These are phyloP conservation scores for Fulvia fulva DNA, from an alignment of 2,329 filamentous ascomycete genomes.

Conservation along the genomic window DNA sequence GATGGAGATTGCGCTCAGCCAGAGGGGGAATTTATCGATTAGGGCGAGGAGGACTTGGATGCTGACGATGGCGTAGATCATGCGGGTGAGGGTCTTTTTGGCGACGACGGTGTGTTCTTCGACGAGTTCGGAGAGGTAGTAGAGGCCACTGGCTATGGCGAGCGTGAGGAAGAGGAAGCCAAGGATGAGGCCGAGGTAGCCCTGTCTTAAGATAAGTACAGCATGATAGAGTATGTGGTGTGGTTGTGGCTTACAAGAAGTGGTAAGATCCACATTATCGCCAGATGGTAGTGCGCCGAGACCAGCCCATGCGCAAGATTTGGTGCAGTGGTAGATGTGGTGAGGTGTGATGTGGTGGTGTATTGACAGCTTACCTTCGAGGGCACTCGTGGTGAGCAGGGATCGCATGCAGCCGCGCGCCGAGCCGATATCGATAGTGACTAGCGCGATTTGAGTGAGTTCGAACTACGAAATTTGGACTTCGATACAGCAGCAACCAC, in stretches of 20 bases:
- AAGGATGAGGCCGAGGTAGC: conserved; percentile 79
- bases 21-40: conserved; percentile 80
- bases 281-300: background rate
- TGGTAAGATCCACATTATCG: conserved; percentile 89
- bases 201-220: too few species aligned
- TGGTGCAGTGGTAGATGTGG: background rate
- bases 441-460: background rate
- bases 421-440: conserved; percentile 5
- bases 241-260: conserved; percentile 50
- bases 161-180: conserved; percentile 94
- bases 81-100: conserved; percentile 75
- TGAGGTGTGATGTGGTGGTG: background rate
- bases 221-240: conserved; percentile 3
- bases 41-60: conserved; percentile 71
- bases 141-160: conserved; percentile 94
- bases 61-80: conserved; percentile 78
- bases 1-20: conserved; percentile 69
- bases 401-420: background rate
- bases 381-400: background rate
- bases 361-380: background rate
- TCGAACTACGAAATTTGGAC: background rate
- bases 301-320: background rate
- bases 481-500: background rate
- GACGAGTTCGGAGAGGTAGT: conserved; percentile 96
- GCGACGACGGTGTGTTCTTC: conserved; percentile 95